phyloP scores from a whole-genome alignment of 1,284 basidiomycete genomes.

The Apiotrichum veenhuisii region DNA sequence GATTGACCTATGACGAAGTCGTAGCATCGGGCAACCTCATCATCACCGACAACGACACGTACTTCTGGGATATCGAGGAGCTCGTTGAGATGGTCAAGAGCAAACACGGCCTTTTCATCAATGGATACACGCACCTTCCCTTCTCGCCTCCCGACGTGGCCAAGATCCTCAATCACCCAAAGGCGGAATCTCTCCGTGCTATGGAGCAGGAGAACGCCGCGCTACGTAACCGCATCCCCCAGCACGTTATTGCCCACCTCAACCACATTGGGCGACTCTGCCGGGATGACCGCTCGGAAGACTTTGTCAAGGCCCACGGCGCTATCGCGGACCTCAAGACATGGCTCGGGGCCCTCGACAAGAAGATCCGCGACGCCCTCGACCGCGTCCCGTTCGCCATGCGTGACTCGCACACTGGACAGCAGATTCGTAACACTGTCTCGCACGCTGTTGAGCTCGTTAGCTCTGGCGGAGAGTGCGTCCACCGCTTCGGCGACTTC shows the following conservation, averaged over 20 bases:
- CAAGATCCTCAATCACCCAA: constrained; percentile 6
- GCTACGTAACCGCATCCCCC: not conserved
- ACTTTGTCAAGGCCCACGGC: not conserved
- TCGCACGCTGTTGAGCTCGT: constrained; percentile 11
- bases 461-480: constrained; percentile 9
- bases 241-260: not conserved
- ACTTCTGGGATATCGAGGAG: constrained; percentile 19
- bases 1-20: constrained; percentile 5
- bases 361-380: not conserved
- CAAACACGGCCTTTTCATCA: constrained; percentile 12
- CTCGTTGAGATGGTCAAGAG: constrained; percentile 3
- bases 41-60: constrained; percentile 7
- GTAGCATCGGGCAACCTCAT: constrained; percentile 6
- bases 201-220: constrained; percentile 4
- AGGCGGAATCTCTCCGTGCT: not conserved
- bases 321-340: constrained; percentile 3
- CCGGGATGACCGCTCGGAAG: not conserved
- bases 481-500: constrained; percentile 15
- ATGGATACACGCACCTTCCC: constrained; percentile 10
- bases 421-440: constrained; percentile 12
- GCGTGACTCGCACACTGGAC: constrained; percentile 4
- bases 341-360: not conserved
- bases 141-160: constrained; percentile 8
- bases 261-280: not conserved
- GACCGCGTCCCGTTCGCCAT: constrained; percentile 4